Conservation (phyloP, 495 filamentous ascomycete species). For the Talaromyces adpressus region DNA sequence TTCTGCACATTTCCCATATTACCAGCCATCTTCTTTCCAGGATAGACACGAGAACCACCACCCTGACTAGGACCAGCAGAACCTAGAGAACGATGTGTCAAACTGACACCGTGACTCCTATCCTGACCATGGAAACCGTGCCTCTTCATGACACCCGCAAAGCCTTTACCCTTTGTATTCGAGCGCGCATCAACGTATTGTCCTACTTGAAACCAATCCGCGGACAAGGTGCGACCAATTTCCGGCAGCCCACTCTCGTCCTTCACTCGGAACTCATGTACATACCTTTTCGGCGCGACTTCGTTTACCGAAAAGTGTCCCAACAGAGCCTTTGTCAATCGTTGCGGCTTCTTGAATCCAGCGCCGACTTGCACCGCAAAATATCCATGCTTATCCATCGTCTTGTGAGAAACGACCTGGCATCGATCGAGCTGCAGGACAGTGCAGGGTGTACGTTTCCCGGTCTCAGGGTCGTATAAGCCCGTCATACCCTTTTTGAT, state of each 20-base stretch:
- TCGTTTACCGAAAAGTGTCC: constrained; percentile 77
- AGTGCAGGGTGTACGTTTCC: constrained; percentile 75
- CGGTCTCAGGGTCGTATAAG: constrained; percentile 68
- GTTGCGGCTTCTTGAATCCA: constrained; percentile 67
- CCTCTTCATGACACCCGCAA: constrained; percentile 95
- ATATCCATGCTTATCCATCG: constrained; percentile 72
- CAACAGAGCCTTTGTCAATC: constrained; percentile 70
- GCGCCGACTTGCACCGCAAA: constrained; percentile 84
- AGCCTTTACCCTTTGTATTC: constrained; percentile 77
- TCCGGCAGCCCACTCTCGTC: constrained; percentile 61
- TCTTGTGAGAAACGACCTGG: constrained; percentile 82
- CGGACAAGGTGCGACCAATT: constrained; percentile 64
- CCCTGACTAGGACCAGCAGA: constrained; percentile 82
- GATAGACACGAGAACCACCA: constrained; percentile 81
- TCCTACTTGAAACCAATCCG: constrained; percentile 83
- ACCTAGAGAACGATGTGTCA: constrained; percentile 85
- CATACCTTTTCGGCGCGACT: constrained; percentile 70
- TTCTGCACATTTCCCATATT: constrained; percentile 84
- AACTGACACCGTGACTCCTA: constrained; percentile 88
- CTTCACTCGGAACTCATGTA: constrained; percentile 80
- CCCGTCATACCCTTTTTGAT: constrained; percentile 95
- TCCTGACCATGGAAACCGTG: constrained; percentile 83
- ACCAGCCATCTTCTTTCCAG: constrained; percentile 96
- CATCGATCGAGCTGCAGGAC: constrained; percentile 91
- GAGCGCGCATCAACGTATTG: constrained; percentile 83